A percentile compares a stretch with the other conserved stretches of the same genome.
Conservation (phyloP, 495 filamentous ascomycete species). For the Aspergillus conjunctus region DNA sequence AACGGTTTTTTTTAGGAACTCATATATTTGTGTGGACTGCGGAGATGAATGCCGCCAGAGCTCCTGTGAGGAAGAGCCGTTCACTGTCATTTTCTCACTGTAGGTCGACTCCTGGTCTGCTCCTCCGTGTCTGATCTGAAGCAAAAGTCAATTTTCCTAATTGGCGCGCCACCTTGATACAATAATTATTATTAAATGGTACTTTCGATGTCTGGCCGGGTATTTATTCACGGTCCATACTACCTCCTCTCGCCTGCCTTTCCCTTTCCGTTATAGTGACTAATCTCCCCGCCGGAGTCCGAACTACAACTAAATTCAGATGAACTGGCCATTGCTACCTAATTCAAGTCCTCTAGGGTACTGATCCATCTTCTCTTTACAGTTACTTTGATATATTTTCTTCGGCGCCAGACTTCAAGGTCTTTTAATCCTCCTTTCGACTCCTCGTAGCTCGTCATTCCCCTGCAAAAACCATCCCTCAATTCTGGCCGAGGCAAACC, state of each 20-base stretch:
- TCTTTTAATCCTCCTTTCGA: too few relatives aligned
- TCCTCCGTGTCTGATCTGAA: neutral
- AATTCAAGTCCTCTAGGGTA: too few relatives aligned
- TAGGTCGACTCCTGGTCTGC: neutral
- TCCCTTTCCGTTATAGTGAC: neutral
- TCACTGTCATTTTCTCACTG: constrained; percentile 31
- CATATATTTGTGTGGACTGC: constrained; percentile 65
- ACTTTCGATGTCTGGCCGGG: neutral
- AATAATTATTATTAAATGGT: too few relatives aligned
- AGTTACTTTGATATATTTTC: too few relatives aligned
- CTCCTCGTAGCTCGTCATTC: neutral
- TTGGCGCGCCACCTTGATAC: neutral
- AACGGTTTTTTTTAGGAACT: constrained; percentile 69
- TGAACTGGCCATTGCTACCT: neutral
- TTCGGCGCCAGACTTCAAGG: too few relatives aligned
- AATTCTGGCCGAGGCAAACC: constrained; percentile 5
- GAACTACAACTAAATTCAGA: neutral
- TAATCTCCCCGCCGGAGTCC: neutral
- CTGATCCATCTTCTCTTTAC: too few relatives aligned
- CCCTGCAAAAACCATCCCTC: neutral
- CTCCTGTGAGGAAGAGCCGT: constrained; percentile 41
- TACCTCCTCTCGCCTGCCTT: neutral
- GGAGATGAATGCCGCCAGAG: constrained; percentile 76
- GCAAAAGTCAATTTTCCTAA: neutral
- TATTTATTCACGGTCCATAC: neutral